Evolutionary conservation across 2,329 filamentous ascomycete species (phyloP).

Genomic region (Calcarisporium arbuscula): DNA sequence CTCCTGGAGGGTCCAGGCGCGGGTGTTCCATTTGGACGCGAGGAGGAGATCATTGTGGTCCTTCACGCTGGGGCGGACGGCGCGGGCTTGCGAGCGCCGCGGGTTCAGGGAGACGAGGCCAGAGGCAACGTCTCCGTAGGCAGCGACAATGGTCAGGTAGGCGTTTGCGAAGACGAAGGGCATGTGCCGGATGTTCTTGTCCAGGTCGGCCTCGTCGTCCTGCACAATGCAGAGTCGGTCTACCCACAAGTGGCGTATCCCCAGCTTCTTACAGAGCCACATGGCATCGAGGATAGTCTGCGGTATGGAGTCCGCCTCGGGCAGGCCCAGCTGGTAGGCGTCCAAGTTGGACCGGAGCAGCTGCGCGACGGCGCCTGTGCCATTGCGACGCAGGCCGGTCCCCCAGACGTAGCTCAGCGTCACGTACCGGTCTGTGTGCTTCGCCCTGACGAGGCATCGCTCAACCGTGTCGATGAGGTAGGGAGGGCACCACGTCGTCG

Average conservation of each 20-base stretch:
- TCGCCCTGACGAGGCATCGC: slow-evolving; percentile 29
- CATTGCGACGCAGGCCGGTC: slow-evolving; percentile 17
- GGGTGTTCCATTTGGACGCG: slow-evolving; percentile 30
- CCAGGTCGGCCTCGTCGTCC: slow-evolving; percentile 32
- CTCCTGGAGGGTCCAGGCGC: slow-evolving; percentile 39
- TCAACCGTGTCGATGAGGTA: slow-evolving; percentile 37
- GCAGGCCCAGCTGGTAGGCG: slow-evolving; percentile 26
- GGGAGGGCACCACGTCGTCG: slow-evolving; percentile 30
- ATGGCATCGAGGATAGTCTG: slow-evolving; percentile 38
- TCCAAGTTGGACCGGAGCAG: slow-evolving; percentile 30
- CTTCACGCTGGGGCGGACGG: slow-evolving; percentile 16
- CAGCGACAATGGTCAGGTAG: slow-evolving; percentile 37
- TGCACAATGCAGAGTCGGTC: slow-evolving; percentile 40
- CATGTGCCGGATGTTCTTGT: slow-evolving; percentile 37
- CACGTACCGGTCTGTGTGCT: slow-evolving; percentile 33
- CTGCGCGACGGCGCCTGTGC: slow-evolving; percentile 20
- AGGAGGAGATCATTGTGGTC: slow-evolving; percentile 33
- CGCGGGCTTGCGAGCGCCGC: slow-evolving; percentile 19
- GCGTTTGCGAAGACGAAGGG: slow-evolving; percentile 38
- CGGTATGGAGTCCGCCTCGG: slow-evolving; percentile 31
- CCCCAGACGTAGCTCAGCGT: slow-evolving; percentile 43
- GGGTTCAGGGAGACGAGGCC: slow-evolving; percentile 31
- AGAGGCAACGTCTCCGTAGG: slow-evolving; percentile 30
- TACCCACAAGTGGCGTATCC: slow-evolving; percentile 38
- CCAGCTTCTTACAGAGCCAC: slow-evolving; percentile 36